These are phyloP conservation scores for Calonectria ilicicola DNA, from an alignment of 2,329 filamentous ascomycete species.

Conservation along the genomic window DNA sequence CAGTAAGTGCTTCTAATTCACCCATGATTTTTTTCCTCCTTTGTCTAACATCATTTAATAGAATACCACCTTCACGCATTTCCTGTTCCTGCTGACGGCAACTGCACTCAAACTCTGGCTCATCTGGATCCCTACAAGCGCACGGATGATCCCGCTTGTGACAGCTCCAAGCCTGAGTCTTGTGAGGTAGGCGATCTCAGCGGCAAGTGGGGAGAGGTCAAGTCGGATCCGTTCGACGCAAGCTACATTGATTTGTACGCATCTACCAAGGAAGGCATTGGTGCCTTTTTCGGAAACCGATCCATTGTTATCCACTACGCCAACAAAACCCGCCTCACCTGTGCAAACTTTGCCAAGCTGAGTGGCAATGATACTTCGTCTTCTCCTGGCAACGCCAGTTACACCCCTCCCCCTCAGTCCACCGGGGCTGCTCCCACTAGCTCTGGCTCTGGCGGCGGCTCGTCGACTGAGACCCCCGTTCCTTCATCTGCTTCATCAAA, in stretches of 20 bases:
- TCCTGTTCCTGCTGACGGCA: slow-evolving; percentile 73
- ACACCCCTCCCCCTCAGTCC: slow-evolving; percentile 22
- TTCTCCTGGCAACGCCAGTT: slow-evolving; percentile 26
- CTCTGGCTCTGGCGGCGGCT: neutral
- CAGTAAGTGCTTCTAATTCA: slow-evolving; percentile 57
- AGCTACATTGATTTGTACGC: slow-evolving; percentile 69
- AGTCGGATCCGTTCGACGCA: slow-evolving; percentile 59
- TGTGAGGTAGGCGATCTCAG: slow-evolving; percentile 84
- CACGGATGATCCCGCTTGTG: slow-evolving; percentile 72
- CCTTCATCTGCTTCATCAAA: slow-evolving; percentile 15
- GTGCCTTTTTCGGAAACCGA: slow-evolving; percentile 73
- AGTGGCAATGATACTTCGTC: slow-evolving; percentile 20
- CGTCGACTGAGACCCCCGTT: neutral
- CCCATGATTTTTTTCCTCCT: neutral
- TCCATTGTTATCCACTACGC: slow-evolving; percentile 73
- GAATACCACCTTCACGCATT: slow-evolving; percentile 80
- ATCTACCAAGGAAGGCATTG: slow-evolving; percentile 63
- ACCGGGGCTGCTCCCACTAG: neutral
- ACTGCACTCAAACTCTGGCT: slow-evolving; percentile 75
- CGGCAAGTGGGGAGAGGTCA: slow-evolving; percentile 78
- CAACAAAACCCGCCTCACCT: slow-evolving; percentile 74
- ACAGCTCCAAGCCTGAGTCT: slow-evolving; percentile 65
- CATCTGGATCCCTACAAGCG: slow-evolving; percentile 80
- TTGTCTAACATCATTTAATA: slow-evolving; percentile 47
- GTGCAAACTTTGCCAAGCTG: slow-evolving; percentile 68